Percentiles rank a stretch among this genome's conserved stretches.
phyloP scores from a whole-genome alignment of 345 rosid species.

The Linum tenue region DNA sequence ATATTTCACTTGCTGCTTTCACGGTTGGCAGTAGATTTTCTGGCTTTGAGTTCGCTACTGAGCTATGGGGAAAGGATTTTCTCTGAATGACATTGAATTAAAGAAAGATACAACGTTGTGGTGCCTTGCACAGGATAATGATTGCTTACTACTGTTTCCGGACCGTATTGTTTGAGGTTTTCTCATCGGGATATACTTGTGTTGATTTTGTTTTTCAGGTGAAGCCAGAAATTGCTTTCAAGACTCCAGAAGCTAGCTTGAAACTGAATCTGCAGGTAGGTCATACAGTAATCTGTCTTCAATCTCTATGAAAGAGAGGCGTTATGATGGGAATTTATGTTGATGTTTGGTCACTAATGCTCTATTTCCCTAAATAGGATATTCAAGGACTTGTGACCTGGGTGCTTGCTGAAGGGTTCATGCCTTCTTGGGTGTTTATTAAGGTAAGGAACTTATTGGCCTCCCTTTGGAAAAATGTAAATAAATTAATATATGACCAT shows the following conservation, averaged over 20 bases:
- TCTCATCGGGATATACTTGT: background rate
- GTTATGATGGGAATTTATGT: background rate
- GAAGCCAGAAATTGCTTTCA: conserved; percentile 71
- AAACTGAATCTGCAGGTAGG: conserved; percentile 67
- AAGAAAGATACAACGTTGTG: background rate
- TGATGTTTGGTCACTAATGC: background rate
- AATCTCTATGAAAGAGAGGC: background rate
- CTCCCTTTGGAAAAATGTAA: background rate
- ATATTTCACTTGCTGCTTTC: background rate
- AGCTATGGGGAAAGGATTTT: background rate
- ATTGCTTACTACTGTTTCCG: background rate
- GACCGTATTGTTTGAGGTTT: background rate
- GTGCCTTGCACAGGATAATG: background rate
- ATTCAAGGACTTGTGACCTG: conserved; percentile 94
- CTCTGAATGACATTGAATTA: background rate
- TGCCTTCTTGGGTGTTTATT: conserved; percentile 88
- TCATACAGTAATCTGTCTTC: background rate
- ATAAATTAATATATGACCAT: background rate
- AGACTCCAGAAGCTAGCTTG: conserved; percentile 42
- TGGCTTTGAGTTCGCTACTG: background rate
- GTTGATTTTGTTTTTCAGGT: conserved; percentile 40
- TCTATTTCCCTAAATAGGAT: conserved; percentile 46
- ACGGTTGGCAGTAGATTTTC: background rate
- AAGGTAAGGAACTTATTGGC: conserved; percentile 37
- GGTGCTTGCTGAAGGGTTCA: conserved; percentile 91